phyloP scores from a whole-genome alignment of 2,329 filamentous ascomycete genomes.

The Pyrenochaeta sp. region DNA sequence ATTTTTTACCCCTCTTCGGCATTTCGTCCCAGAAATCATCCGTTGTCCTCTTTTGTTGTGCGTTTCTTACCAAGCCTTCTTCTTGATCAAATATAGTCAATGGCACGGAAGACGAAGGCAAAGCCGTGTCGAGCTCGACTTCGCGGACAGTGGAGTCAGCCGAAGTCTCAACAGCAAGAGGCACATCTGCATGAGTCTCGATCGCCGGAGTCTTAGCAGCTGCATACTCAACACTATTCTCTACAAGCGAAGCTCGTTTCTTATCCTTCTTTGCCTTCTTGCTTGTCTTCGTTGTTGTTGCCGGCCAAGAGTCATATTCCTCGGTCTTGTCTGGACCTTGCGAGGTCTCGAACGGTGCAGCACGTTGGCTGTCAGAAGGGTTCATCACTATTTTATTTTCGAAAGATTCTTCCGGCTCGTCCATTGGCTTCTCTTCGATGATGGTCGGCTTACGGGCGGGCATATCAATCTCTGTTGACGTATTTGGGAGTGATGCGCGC shows the following conservation, averaged over 20 bases:
- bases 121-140: conserved; percentile 16
- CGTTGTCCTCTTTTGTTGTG: neutral
- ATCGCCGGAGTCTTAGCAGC: conserved; percentile 42
- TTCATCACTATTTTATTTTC: neutral
- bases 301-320: conserved; percentile 11
- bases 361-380: neutral
- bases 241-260: conserved; percentile 29
- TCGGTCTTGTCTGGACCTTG: conserved; percentile 11
- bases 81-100: neutral
- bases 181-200: conserved; percentile 39
- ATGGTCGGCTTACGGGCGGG: neutral
- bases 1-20: conserved; percentile 50
- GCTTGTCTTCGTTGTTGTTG: conserved; percentile 28
- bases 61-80: neutral
- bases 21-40: conserved; percentile 23
- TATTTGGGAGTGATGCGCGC: conserved; percentile 20
- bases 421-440: neutral
- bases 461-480: conserved; percentile 10
- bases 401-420: neutral
- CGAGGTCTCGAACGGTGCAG: conserved; percentile 1
- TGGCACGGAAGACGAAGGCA: conserved; percentile 7
- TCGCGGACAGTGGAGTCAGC: conserved; percentile 31
- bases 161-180: conserved; percentile 45
- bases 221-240: conserved; percentile 41
- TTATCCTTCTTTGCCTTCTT: conserved; percentile 45